Conservation (phyloP, 352 stramenopile species). For the Elongisporangium anandrum region DNA sequence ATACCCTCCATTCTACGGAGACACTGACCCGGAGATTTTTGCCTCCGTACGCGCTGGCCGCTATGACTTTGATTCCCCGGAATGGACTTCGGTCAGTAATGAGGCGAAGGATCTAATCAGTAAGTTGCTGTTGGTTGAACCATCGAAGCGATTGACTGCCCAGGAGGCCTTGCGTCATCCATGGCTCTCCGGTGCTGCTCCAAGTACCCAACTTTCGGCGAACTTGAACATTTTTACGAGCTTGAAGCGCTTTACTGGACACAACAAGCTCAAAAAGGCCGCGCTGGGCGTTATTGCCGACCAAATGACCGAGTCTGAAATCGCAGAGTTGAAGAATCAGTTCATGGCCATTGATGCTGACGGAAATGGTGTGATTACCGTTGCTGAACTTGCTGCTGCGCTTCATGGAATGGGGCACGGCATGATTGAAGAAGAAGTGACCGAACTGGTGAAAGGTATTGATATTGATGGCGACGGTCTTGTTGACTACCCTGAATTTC, state of each 20-base stretch:
- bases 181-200: slow-evolving; percentile 79
- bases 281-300: slow-evolving; percentile 85
- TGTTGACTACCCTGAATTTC: slow-evolving; percentile 89
- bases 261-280: slow-evolving; percentile 90
- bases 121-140: slow-evolving; percentile 91
- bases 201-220: slow-evolving; percentile 67
- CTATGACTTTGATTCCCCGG: slow-evolving; percentile 85
- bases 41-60: slow-evolving; percentile 66
- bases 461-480: slow-evolving; percentile 88
- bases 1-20: slow-evolving; percentile 95
- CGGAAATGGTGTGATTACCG: slow-evolving; percentile 87
- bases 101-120: slow-evolving; percentile 95
- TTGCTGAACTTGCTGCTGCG: slow-evolving; percentile 81
- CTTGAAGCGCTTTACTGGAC: slow-evolving; percentile 83
- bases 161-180: slow-evolving; percentile 82
- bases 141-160: slow-evolving; percentile 89
- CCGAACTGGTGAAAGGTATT: slow-evolving; percentile 84
- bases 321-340: slow-evolving; percentile 83
- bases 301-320: slow-evolving; percentile 77
- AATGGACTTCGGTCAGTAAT: slow-evolving; percentile 78
- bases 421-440: slow-evolving; percentile 87
- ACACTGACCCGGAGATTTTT: slow-evolving; percentile 91
- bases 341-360: slow-evolving; percentile 86
- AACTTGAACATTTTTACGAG: slow-evolving; percentile 85
- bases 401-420: slow-evolving; percentile 78